A percentile compares a stretch with the other conserved stretches of the same genome.
phyloP scores from a whole-genome alignment of 164 flowering plant species.

The Platanus orientalis region DNA sequence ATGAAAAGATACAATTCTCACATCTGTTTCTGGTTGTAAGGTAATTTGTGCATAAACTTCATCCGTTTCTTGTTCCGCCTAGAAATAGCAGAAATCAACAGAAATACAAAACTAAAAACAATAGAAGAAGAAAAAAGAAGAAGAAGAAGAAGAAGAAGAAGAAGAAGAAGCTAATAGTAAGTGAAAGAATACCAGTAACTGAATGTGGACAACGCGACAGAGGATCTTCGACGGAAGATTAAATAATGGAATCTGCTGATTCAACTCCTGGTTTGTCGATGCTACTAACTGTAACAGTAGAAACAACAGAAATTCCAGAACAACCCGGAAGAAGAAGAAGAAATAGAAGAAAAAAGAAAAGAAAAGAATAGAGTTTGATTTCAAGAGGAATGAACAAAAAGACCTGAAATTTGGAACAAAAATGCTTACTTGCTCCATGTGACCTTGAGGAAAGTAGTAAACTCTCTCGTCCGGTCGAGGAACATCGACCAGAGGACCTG shows the following conservation, averaged over 20 bases:
- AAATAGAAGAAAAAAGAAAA: not conserved
- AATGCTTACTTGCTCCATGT: conserved; percentile 75
- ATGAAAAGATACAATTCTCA: conserved; percentile 22
- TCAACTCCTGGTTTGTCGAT: conserved; percentile 72
- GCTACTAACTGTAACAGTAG: conserved; percentile 53
- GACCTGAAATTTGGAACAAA: not conserved
- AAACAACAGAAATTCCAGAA: not conserved
- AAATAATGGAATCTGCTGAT: conserved; percentile 54
- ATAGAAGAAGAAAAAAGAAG: not conserved
- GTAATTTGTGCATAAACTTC: conserved; percentile 86
- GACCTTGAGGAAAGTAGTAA: conserved; percentile 88
- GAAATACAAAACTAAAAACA: not conserved
- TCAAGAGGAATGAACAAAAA: no score
- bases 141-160: not conserved
- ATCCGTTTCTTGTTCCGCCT: conserved; percentile 90
- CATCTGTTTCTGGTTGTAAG: conserved; percentile 60
- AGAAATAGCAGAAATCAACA: conserved; percentile 9
- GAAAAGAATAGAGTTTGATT: no score
- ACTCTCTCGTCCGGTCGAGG: conserved; percentile 60
- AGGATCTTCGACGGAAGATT: conserved; percentile 74
- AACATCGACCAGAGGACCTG: conserved; percentile 88
- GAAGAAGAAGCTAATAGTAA: not conserved
- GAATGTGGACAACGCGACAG: conserved; percentile 58
- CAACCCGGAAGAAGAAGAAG: not conserved
- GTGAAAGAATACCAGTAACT: conserved; percentile 38